Percentiles rank a stretch among this genome's conserved stretches.
Conservation (phyloP, 805 yeast species). For the Ogataea naganishii region DNA sequence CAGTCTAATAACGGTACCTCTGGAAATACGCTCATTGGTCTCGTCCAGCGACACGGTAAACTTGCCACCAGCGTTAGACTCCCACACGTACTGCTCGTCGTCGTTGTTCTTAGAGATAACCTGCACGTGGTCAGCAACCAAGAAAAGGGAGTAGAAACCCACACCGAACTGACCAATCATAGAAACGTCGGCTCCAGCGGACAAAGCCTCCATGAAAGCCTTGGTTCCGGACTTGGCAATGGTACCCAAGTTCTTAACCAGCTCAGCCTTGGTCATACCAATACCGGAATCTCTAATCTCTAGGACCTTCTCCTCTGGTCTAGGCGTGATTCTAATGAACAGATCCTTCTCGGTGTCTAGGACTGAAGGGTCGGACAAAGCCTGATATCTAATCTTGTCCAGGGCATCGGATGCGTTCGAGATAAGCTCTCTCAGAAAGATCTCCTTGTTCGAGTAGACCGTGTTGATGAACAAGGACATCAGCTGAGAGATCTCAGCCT, state of each 20-base stretch:
- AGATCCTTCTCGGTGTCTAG: constrained; percentile 94
- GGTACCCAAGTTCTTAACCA: constrained; percentile 98
- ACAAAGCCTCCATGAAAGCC: constrained; percentile 98
- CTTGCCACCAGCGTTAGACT: constrained; percentile 99
- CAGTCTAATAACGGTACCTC: constrained; percentile 94
- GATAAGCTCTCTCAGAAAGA: constrained; percentile 96
- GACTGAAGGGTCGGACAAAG: constrained; percentile 83
- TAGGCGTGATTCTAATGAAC: constrained; percentile 95
- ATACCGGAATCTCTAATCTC: constrained; percentile 99
- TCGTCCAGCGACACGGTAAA: constrained; percentile 93
- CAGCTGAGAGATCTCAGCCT: constrained; percentile 99
- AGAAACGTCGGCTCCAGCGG: constrained; percentile 99
- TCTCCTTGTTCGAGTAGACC: constrained; percentile 98
- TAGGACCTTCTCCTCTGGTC: constrained; percentile 85
- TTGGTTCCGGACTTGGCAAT: constrained; percentile 99
- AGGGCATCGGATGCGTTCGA: constrained; percentile 99
- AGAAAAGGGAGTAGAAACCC: constrained; percentile 98
- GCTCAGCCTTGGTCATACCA: constrained; percentile 99
- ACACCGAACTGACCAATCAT: constrained; percentile 99
- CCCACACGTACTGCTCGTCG: constrained; percentile 99
- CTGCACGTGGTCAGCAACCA: constrained; percentile 98
- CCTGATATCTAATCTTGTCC: constrained; percentile 96
- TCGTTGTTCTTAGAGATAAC: constrained; percentile 98
- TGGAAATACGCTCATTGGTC: constrained; percentile 72
- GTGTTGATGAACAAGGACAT: constrained; percentile 99